These are phyloP conservation scores for Phlebopus sp. DNA, from an alignment of 1,284 basidiomycete genomes.

Conservation along the genomic window DNA sequence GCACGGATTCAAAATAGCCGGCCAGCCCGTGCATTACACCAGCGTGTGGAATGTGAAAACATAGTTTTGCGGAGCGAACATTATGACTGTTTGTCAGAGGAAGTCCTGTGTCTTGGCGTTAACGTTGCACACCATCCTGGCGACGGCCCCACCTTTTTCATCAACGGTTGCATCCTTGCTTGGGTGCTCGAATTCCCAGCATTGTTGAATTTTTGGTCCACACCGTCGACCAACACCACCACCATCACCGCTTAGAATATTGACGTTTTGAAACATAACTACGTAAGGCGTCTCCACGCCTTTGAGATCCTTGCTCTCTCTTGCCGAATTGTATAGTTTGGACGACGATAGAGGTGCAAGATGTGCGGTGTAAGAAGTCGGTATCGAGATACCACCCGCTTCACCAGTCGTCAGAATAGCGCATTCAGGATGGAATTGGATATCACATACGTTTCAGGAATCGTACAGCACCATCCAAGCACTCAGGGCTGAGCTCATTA, in stretches of 20 bases:
- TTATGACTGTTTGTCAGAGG: constrained; percentile 90
- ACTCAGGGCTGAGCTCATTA: constrained; percentile 98
- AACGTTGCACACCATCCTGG: background rate
- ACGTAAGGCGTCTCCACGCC: constrained; percentile 92
- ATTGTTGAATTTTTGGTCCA: constrained; percentile 86
- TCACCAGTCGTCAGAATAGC: constrained; percentile 8
- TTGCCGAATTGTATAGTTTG: constrained; percentile 84
- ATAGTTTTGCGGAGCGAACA: constrained; percentile 72
- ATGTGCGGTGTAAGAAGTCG: constrained; percentile 92
- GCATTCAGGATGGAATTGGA: constrained; percentile 4
- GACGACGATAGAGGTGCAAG: constrained; percentile 92
- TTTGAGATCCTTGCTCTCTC: constrained; percentile 62
- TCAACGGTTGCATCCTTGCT: constrained; percentile 75
- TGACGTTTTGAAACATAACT: constrained; percentile 94
- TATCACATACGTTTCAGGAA: constrained; percentile 76
- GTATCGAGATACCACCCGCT: constrained; percentile 95
- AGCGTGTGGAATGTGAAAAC: constrained; percentile 93
- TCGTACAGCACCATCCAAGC: constrained; percentile 91
- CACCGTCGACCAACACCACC: constrained; percentile 61
- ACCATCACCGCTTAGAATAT: constrained; percentile 77
- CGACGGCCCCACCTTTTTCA: constrained; percentile 51
- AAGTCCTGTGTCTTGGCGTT: constrained; percentile 48
- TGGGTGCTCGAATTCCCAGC: constrained; percentile 98
- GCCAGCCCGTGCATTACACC: constrained; percentile 96
- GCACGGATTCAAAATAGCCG: constrained; percentile 95